Percentiles rank a stretch among this genome's conserved stretches.
Conservation (phyloP, 1,284 basidiomycete species). For the Rhodotorula sp. region DNA sequence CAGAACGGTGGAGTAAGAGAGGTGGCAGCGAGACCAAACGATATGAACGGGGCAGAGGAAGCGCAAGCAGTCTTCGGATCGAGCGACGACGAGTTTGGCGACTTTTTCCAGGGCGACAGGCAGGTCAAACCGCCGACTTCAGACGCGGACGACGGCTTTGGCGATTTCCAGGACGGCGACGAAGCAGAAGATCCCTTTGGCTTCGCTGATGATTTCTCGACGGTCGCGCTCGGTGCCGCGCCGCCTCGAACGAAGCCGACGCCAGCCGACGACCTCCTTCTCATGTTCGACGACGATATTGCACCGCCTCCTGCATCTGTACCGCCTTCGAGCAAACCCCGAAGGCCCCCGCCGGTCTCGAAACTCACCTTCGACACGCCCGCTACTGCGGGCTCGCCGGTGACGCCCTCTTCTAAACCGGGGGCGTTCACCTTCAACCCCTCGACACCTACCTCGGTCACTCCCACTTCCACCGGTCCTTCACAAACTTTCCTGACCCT, state of each 20-base stretch:
- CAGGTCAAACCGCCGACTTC: background rate
- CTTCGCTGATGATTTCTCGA: slow-evolving; percentile 21
- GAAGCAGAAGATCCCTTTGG: slow-evolving; percentile 20
- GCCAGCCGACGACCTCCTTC: slow-evolving; percentile 22
- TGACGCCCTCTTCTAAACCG: background rate
- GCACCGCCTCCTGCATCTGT: no score
- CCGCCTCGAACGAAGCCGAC: background rate
- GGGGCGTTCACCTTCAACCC: slow-evolving; percentile 15
- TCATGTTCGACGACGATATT: slow-evolving; percentile 35
- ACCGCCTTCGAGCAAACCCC: background rate
- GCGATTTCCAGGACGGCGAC: slow-evolving; percentile 58
- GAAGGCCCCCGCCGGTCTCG: slow-evolving; percentile 4
- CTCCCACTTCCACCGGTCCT: background rate
- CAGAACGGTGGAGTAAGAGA: no score
- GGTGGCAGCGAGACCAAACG: background rate
- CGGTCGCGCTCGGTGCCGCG: slow-evolving; percentile 3
- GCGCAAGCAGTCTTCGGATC: background rate
- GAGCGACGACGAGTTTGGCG: slow-evolving; percentile 83
- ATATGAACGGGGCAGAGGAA: background rate
- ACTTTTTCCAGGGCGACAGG: slow-evolving; percentile 56
- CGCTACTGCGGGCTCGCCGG: background rate
- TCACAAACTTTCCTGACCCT: slow-evolving; percentile 18
- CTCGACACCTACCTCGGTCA: background rate
- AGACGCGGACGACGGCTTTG: slow-evolving; percentile 54
- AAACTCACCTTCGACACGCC: slow-evolving; percentile 25